These are phyloP conservation scores for Smittium mucronatum DNA, from an alignment of 371 early-diverging fungal species.

Conservation along the genomic window DNA sequence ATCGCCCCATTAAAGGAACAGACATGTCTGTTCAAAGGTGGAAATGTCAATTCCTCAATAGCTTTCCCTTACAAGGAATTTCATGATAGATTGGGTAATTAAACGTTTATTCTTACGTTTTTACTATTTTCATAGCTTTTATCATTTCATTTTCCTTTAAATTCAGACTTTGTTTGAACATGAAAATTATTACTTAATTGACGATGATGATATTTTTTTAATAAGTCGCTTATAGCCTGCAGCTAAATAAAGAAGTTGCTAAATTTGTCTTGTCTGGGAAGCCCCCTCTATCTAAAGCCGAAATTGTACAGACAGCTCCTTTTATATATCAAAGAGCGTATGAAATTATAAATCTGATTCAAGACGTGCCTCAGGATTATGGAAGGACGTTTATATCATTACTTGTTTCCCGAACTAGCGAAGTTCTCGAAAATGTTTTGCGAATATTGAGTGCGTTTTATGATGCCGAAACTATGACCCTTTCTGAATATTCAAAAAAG, in stretches of 20 bases:
- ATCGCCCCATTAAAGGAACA: no score
- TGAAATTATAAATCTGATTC: not conserved
- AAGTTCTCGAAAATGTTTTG: not conserved
- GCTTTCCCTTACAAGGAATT: no score
- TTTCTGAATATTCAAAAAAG: not conserved
- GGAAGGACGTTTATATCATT: not conserved
- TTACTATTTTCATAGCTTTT: no score
- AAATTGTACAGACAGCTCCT: not conserved
- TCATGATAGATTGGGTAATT: no score
- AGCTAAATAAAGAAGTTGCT: not conserved
- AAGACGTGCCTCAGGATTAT: not conserved
- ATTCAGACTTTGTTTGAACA: no score
- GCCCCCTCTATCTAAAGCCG: not conserved
- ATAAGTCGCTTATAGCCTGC: not conserved
- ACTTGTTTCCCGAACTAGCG: not conserved
- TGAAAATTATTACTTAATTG: no score
- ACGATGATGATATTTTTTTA: no score
- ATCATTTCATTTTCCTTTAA: no score
- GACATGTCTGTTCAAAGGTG: no score
- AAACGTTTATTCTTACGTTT: no score
- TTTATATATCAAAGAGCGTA: not conserved
- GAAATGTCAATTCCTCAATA: no score
- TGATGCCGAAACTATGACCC: not conserved
- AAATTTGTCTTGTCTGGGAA: not conserved
- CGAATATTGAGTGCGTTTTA: not conserved